Conservation (phyloP, 306 rosid genomes). For the Vicia sativa region DNA sequence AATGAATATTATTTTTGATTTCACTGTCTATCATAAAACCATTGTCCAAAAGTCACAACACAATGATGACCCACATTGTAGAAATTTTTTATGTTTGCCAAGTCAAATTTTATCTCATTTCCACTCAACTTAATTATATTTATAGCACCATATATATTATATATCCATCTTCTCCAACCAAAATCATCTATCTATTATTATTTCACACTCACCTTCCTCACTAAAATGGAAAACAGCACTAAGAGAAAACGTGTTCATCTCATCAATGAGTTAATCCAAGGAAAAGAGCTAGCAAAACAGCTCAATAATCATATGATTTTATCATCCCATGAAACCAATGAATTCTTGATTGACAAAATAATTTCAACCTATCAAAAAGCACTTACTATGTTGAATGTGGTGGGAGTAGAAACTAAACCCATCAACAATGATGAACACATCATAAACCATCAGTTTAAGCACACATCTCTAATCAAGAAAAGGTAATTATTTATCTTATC, state of each 20-base stretch:
- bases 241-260: conserved; percentile 48
- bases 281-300: conserved; percentile 64
- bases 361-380: conserved; percentile 65
- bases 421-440: conserved; percentile 3
- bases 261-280: conserved; percentile 59
- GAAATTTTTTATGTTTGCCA: conserved; percentile 8
- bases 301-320: conserved; percentile 37
- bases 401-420: conserved; percentile 23
- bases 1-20: background rate
- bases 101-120: background rate
- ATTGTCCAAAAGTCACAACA: background rate
- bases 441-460: conserved; percentile 44
- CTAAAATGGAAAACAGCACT: conserved; percentile 42
- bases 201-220: background rate
- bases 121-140: background rate
- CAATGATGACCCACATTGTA: conserved; percentile 25
- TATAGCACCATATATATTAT: background rate
- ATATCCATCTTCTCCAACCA: too few species aligned
- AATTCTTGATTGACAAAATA: conserved; percentile 54
- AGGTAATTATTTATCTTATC: conserved; percentile 45
- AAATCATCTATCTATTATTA: background rate
- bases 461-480: conserved; percentile 58
- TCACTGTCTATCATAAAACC: background rate
- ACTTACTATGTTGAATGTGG: conserved; percentile 47
- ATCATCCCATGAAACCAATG: conserved; percentile 45